Percentiles rank a stretch among this genome's conserved stretches.
Conservation (phyloP, 495 filamentous ascomycete genomes). For the Penicillium antarcticum region DNA sequence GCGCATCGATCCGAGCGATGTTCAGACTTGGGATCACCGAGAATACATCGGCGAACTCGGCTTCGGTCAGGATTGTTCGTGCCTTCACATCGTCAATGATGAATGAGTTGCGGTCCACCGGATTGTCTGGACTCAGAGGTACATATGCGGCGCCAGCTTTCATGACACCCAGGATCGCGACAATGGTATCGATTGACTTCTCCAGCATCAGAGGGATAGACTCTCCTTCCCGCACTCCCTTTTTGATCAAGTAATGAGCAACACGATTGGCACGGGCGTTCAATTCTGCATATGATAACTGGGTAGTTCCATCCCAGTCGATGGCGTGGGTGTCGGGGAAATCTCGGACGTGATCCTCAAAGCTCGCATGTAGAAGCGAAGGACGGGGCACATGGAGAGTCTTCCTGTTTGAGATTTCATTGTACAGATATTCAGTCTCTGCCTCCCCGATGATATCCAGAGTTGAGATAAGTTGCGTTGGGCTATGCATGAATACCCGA, state of each 20-base stretch:
- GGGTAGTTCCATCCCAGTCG: not conserved
- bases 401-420: not conserved
- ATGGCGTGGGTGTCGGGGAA: not conserved
- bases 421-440: not conserved
- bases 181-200: slow-evolving; percentile 40
- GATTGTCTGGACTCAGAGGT: slow-evolving; percentile 45
- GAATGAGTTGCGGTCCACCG: slow-evolving; percentile 22
- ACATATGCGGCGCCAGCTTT: slow-evolving; percentile 49
- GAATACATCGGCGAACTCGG: slow-evolving; percentile 6
- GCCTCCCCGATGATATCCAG: not conserved
- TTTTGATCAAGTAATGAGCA: not conserved
- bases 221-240: not conserved
- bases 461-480: not conserved
- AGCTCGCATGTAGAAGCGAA: not conserved
- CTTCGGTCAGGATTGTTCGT: slow-evolving; percentile 5
- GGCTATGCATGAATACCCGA: not conserved
- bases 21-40: not conserved
- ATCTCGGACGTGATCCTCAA: not conserved
- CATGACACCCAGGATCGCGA: slow-evolving; percentile 41
- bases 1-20: slow-evolving; percentile 9
- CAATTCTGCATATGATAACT: not conserved
- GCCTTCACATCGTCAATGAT: slow-evolving; percentile 12
- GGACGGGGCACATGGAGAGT: not conserved
- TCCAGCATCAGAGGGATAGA: slow-evolving; percentile 39
- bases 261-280: not conserved